Base-by-base conservation (phyloP, 495 filamentous ascomycete genomes). In the Trichoderma erinaceum region DNA sequence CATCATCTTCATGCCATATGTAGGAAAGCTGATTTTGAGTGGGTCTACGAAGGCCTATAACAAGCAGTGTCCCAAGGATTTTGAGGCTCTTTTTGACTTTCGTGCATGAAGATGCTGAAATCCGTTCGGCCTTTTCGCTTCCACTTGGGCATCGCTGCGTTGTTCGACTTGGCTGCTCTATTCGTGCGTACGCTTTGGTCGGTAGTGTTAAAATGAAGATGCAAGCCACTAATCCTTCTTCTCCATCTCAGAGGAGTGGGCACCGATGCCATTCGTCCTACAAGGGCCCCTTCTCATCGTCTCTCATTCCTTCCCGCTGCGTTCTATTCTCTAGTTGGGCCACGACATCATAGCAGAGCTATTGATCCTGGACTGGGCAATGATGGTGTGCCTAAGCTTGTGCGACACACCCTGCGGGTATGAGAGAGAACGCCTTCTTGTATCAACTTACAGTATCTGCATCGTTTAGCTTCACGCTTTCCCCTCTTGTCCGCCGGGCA, bases 151-250 rank as follows among this genome's bases (percentile, higher is more conserved):
- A 61, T 32, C 56, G 27, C 56, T 32, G 27, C 27, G 56, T 32
- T 32, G 56, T 32, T 32, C 27, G 56, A 0, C 56, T 61, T 61
- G 27, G 23, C 25, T 13, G 23, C 25, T 13, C 7, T 58, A 25
- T 16, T 23, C 11, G 25, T 61, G 25, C 56, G 29, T 32, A 21
- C 56, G 15, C 52, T 29, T 61, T 11, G 25, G 23, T 32, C 56
- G 15, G 7, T 25, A 32, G 23, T 61, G 23, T 61, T 32, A 15
- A 32, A 61, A 61, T 61, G 56, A 35, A 16, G 56, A 32, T 61
- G 56, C 56, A 61, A 52, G 25, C 56, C 27, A 4, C 56, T 23
- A 48, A 61, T 61, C 56, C 56, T 61, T 32, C 56, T 61, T 25
- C 23, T 61, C 56, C 56, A 61, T 61, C 27, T 32, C 25, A 61